Evolutionary conservation across 805 yeast genomes (phyloP), one percentile per base, ranked within the genome.

Genomic region (Barnettozyma pratensis): DNA sequence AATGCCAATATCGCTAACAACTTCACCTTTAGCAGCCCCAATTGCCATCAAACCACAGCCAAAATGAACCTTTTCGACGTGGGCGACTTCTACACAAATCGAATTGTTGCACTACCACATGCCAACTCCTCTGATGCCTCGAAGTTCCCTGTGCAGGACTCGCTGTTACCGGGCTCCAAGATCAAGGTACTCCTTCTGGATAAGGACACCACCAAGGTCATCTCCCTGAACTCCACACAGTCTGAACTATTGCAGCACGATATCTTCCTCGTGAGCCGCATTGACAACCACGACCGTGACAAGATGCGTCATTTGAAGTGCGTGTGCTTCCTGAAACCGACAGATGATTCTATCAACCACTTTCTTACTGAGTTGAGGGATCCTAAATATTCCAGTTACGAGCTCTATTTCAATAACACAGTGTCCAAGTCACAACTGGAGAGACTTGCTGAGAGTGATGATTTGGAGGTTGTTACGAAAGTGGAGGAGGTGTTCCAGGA

Each of bases 151-250:
- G 28, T 25, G 31, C 44, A 42, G 35, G 41, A 42, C 29, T 47
- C 50, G 26, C 30, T 44, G 39, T 27, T 56, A 9, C 66, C 66
- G 7, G 64, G 63, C 6, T 59, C 65, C 27, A 61, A 75, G 52
- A 82, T 91, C 50, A 80, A 80, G 54, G 96, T 91, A 30, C 72
- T 94, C 36, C 72, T 94, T 37, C 74, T 94, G 48, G 99, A 94
- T 62, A 71, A 77, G 44, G 74, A 75, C 54, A 92, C 99, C 2
- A 87, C 95, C 6, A 75, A 90, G 0, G 81, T 90, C 27, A 79
- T 94, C 26, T 89, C 97, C n/a, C 75, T 94, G 77, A 81, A 86
- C 57, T 80, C 95, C 30, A 86, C 97, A 3, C 99, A 94, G 63
- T 83, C 95, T 3, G 86, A 83, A 48, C 73, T 94, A 41, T 74